These are phyloP conservation scores for Collybia sp. DNA, from an alignment of 768 basidiomycete genomes.

Conservation along the genomic window DNA sequence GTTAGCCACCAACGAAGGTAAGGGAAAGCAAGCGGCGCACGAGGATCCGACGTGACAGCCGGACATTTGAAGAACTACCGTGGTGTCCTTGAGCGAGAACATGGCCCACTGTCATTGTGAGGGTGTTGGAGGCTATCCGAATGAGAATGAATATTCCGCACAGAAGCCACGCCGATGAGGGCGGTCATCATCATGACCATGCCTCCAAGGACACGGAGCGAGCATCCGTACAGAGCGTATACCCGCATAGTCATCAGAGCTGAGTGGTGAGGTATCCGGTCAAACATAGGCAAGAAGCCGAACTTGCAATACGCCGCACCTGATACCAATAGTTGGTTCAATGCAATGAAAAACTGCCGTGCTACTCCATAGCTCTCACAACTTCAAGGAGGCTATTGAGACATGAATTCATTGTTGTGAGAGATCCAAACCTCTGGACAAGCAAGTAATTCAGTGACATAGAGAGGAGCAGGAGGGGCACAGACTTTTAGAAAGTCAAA, in stretches of 20 bases:
- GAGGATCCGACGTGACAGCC: slow-evolving; percentile 32
- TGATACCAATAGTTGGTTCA: slow-evolving; percentile 41
- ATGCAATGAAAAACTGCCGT: slow-evolving; percentile 35
- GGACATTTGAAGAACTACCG: slow-evolving; percentile 11
- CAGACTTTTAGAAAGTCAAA: slow-evolving; percentile 16
- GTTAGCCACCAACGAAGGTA: no score
- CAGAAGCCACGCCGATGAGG: slow-evolving; percentile 26
- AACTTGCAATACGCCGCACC: slow-evolving; percentile 31
- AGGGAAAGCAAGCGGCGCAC: slow-evolving; percentile 20
- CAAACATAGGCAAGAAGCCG: no score
- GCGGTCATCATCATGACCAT: slow-evolving; percentile 26
- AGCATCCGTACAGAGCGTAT: slow-evolving; percentile 44
- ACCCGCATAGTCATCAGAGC: slow-evolving; percentile 43
- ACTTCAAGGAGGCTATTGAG: slow-evolving; percentile 10
- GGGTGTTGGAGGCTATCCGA: neutral
- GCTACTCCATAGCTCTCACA: slow-evolving; percentile 32
- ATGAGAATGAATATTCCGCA: slow-evolving; percentile 20
- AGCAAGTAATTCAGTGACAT: neutral
- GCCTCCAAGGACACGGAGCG: slow-evolving; percentile 29
- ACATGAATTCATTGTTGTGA: no score
- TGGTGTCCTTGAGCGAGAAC: slow-evolving; percentile 26
- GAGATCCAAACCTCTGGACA: slow-evolving; percentile 10
- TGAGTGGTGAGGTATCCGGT: slow-evolving; percentile 8
- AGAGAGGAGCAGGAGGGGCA: neutral
- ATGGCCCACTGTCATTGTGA: slow-evolving; percentile 34